A percentile compares a stretch with the other conserved stretches of the same genome.
These are phyloP conservation scores for Leccinum aurantiacum DNA, from an alignment of 768 basidiomycete genomes.

Conservation along the genomic window DNA sequence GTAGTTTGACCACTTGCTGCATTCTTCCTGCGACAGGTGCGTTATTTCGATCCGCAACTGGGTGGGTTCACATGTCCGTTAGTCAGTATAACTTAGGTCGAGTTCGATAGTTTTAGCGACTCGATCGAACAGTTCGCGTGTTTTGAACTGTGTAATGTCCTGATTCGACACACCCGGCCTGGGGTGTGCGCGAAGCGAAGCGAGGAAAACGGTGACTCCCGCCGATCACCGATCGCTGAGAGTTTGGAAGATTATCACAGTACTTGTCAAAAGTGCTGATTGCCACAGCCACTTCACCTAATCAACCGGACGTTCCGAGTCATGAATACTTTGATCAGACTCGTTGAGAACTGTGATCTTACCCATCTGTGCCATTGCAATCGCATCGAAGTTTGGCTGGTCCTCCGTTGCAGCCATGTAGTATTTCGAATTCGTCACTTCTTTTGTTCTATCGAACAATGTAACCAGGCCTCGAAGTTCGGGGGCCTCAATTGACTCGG, in stretches of 20 bases:
- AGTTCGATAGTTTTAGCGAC: slow-evolving; percentile 63
- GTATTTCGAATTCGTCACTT: too few relatives aligned
- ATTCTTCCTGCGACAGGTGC: slow-evolving; percentile 70
- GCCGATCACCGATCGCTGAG: slow-evolving; percentile 67
- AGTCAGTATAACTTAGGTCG: slow-evolving; percentile 32
- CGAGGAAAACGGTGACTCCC: slow-evolving; percentile 87
- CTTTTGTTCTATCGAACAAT: too few relatives aligned
- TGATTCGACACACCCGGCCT: slow-evolving; percentile 75
- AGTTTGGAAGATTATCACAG: slow-evolving; percentile 63
- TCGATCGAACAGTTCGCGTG: slow-evolving; percentile 81
- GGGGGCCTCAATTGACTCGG: too few relatives aligned
- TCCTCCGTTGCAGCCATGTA: too few relatives aligned
- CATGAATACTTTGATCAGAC: too few relatives aligned
- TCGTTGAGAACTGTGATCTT: too few relatives aligned
- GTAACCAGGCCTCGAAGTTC: too few relatives aligned
- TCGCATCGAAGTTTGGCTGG: too few relatives aligned
- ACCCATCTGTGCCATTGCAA: too few relatives aligned
- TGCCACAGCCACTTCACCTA: slow-evolving; percentile 82
- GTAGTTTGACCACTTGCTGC: slow-evolving; percentile 54
- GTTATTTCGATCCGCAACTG: slow-evolving; percentile 60
- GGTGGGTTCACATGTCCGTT: too few relatives aligned
- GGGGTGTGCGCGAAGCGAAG: slow-evolving; percentile 77
- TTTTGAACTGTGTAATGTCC: slow-evolving; percentile 64
- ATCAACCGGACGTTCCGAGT: neutral
- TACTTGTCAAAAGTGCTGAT: slow-evolving; percentile 64